These are phyloP conservation scores for Oropetium thomaeum DNA, from an alignment of 176 grass and related monocot species.

Conservation along the genomic window DNA sequence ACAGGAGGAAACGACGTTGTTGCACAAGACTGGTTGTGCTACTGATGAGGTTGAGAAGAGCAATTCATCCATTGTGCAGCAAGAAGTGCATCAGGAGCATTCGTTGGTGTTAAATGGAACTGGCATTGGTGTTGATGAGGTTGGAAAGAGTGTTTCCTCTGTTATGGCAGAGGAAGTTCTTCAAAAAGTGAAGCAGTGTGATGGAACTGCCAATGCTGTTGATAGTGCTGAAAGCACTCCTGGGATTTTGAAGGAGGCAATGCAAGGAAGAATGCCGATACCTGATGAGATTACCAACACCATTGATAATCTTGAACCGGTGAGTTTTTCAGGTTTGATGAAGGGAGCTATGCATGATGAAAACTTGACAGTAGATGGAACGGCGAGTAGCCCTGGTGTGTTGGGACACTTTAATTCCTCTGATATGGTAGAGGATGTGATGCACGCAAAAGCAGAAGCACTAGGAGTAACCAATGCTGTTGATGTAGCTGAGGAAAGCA, in stretches of 20 bases:
- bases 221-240: conserved; percentile 14
- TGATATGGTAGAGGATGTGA: background rate
- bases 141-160: background rate
- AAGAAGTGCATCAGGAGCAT: background rate
- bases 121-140: background rate
- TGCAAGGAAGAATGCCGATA: background rate
- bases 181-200: conserved; percentile 4
- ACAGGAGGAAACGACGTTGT: background rate
- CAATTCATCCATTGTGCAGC: background rate
- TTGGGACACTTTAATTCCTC: background rate
- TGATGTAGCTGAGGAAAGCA: conserved; percentile 33
- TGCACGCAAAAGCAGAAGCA: conserved; percentile 10
- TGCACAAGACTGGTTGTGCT: background rate
- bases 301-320: background rate
- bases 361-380: conserved; percentile 12
- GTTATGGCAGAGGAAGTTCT: conserved; percentile 16
- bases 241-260: background rate
- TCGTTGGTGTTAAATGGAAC: background rate
- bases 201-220: background rate
- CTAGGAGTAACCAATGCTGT: background rate
- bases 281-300: background rate
- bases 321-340: background rate
- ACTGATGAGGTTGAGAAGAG: background rate
- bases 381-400: conserved; percentile 5
- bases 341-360: conserved; percentile 37